Percentiles rank a stretch among this genome's conserved stretches.
phyloP scores from a whole-genome alignment of 116 monocot genomes.

The Dioscorea cayenensis region DNA sequence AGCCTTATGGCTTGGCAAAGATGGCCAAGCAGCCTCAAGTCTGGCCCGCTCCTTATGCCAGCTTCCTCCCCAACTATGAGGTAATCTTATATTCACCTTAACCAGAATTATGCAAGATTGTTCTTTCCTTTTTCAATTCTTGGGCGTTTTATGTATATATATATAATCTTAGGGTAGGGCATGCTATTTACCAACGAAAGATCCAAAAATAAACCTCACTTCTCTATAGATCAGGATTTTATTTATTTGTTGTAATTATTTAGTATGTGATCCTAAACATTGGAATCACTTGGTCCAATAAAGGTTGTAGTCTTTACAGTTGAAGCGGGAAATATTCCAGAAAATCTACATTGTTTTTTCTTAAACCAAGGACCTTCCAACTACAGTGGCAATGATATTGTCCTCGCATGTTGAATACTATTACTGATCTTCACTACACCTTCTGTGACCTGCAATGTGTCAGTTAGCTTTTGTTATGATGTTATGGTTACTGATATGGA shows the following conservation, averaged over 20 bases:
- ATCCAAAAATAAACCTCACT: too few species aligned
- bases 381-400: background rate
- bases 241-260: too few species aligned
- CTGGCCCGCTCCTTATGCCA: conserved; percentile 22
- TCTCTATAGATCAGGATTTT: too few species aligned
- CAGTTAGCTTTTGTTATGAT: background rate
- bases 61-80: conserved; percentile 24
- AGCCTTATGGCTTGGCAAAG: conserved; percentile 16
- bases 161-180: too few species aligned
- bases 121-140: too few species aligned
- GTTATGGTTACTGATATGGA: background rate
- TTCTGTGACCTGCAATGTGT: too few species aligned
- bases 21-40: conserved; percentile 17
- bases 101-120: background rate
- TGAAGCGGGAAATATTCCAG: background rate
- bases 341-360: background rate
- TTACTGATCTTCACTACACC: background rate
- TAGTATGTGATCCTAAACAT: too few species aligned
- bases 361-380: background rate
- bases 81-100: conserved; percentile 15
- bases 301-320: too few species aligned
- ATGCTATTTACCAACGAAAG: too few species aligned
- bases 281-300: too few species aligned
- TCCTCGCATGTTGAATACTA: background rate
- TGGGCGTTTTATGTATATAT: too few species aligned